Percentiles rank a stretch among this genome's conserved stretches.
phyloP scores from a whole-genome alignment of 306 rosid species.

The Pachyrhizus erosus region DNA sequence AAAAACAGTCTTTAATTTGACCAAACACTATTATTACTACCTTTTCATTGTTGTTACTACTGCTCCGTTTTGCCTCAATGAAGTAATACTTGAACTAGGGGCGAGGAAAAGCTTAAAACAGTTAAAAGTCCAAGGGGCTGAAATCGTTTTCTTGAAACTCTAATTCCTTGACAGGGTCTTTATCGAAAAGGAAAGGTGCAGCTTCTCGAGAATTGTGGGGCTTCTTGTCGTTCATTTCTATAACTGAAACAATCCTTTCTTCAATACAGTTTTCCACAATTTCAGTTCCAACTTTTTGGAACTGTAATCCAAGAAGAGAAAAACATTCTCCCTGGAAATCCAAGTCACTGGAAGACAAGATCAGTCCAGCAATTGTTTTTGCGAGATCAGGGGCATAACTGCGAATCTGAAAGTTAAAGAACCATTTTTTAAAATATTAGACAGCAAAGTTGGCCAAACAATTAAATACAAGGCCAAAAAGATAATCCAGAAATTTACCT shows the following conservation, averaged over 20 bases:
- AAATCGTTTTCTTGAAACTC: slow-evolving; percentile 54
- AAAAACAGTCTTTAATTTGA: too few relatives aligned
- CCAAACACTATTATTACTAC: too few relatives aligned
- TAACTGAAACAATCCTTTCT: slow-evolving; percentile 70
- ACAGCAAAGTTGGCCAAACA: slow-evolving; percentile 1
- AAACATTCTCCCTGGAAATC: slow-evolving; percentile 79
- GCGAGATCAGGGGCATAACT: slow-evolving; percentile 88
- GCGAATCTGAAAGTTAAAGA: slow-evolving; percentile 63
- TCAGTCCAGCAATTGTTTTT: slow-evolving; percentile 79
- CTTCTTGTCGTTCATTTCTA: slow-evolving; percentile 71
- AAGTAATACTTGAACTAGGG: neutral
- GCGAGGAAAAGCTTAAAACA: slow-evolving; percentile 13
- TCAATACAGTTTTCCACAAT: slow-evolving; percentile 60
- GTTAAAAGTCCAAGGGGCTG: slow-evolving; percentile 54
- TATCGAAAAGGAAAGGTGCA: slow-evolving; percentile 68
- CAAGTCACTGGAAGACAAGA: slow-evolving; percentile 71
- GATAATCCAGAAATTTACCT: slow-evolving; percentile 55
- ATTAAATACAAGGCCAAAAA: neutral
- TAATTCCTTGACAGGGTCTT: slow-evolving; percentile 46
- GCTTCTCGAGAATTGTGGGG: slow-evolving; percentile 62
- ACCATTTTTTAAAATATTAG: neutral
- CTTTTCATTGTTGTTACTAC: too few relatives aligned
- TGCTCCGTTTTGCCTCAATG: too few relatives aligned
- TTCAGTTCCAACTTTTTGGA: slow-evolving; percentile 61
- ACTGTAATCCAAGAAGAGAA: slow-evolving; percentile 79